Base-by-base conservation (phyloP, 2,329 filamentous ascomycete species). In the Tolypocladium inflatum region DNA sequence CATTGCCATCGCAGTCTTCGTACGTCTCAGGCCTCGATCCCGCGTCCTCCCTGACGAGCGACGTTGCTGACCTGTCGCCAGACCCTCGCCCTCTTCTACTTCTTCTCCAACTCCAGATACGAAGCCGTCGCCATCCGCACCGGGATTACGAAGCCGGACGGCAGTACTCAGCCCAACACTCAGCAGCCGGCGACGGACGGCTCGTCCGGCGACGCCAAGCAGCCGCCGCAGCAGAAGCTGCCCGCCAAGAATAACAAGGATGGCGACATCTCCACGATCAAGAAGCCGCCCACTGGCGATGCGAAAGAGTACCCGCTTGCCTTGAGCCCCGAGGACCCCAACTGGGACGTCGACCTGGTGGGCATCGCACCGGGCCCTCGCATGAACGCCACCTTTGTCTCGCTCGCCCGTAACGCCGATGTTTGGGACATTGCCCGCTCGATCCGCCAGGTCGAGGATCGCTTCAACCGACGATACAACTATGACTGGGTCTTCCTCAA, bases 401-500 rank as follows among this genome's bases (percentile, higher is more conserved):
- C 92, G 26, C 83, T 99, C 61, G 94, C 94, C 57, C 88, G 94
- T 68, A 99, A 99, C 77, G 82, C 79, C 58, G 94, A 99, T 70
- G 78, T 97, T 35, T 99, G 94, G 94, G 94, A 99, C 55, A 96
- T 99, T 70, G 90, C 91, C 61, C 86, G 91, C 68, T 97, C 92
- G 15, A 99, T 99, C 70, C 90, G 94, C 58, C 90, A 96, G 70
- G 86, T 99, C 58, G 94, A 99, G 76, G 94, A 99, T 74, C 90
- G 94, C 70, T 99, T 99, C 85, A 99, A 99, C 78, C 85, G 86
- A 68, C 89, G 93, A 68, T 97, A 89, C 79, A 87, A 96, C 78
- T 99, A 99, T 76, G 93, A 97, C 72, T 99, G 95, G 95, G 93
- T 99, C 56, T 99, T 99, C 78, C 79, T 99, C 61, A 99, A 99